Evolutionary conservation across 2,329 filamentous ascomycete genomes (phyloP), one percentile per base, ranked within the genome.

Genomic region (Sarocladium kiliense): DNA sequence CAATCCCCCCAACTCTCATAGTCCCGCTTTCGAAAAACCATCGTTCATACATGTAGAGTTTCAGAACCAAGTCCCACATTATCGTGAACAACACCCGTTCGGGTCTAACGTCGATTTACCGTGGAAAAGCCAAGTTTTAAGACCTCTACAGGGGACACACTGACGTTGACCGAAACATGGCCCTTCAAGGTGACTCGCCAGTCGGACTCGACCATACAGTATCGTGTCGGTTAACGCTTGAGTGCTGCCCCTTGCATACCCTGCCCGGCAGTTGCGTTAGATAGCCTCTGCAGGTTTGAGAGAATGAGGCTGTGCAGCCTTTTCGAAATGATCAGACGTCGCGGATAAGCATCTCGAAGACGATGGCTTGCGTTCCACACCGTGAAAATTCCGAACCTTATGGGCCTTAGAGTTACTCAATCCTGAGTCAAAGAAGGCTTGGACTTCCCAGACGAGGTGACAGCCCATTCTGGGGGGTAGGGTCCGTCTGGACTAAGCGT

Each of bases 51-150:
- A 18, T n/a, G 25, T n/a, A n/a, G 44, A 18, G 44, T 47, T 47
- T 47, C 44, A 47, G 44, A 47, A 23, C 19, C n/a, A 14, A 44
- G 19, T 18, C 44, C 39, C 21, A 21, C 14, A 27, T 12, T n/a
- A 9, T 47, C 44, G 44, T 47, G 23, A 9, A 47, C 16, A 3
- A 47, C 23, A 11, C 44, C 21, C 21, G 16, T 21, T 47, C 3
- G 27, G 44, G 44, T 47, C 7, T 47, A 47, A 47, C 44, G 44
- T 14, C 44, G 44, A 47, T 30, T 44, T 47, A 9, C 25, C 41
- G 11, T 44, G 11, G 36, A n/a, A 44, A 44, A 44, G 41, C 41
- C 41, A 44, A 44, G 41, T 44, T 25, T 25, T 23, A n/a, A n/a
- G n/a, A n/a, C n/a, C n/a, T n/a, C n/a, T n/a, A n/a, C n/a, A n/a